Evolutionary conservation across 2,329 filamentous ascomycete species (phyloP).

Genomic region (Ascomycota sp.): DNA sequence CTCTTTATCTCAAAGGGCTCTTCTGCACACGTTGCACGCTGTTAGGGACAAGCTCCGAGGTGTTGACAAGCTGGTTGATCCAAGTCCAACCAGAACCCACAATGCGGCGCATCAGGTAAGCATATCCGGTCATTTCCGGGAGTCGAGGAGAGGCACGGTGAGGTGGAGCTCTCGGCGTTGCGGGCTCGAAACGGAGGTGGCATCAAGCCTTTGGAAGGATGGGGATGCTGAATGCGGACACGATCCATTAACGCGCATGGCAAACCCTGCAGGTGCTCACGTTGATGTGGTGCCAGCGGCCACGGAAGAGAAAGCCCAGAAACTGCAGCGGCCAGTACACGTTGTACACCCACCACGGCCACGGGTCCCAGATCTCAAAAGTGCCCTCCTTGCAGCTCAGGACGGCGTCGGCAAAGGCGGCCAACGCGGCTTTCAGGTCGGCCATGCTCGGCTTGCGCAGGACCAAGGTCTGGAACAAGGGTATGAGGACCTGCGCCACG

Average conservation of each 20-base stretch:
- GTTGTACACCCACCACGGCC: conserved; percentile 35
- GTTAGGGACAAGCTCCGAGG: too few species aligned
- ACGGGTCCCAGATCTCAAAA: conserved; percentile 32
- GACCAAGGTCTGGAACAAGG: not conserved
- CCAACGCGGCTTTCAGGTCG: conserved; percentile 7
- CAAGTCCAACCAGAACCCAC: too few species aligned
- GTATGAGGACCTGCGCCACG: conserved; percentile 20
- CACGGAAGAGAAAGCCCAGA: conserved; percentile 17
- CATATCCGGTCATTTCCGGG: too few species aligned
- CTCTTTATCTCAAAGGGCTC: too few species aligned
- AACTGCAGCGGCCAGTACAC: conserved; percentile 35
- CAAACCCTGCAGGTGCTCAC: conserved; percentile 35
- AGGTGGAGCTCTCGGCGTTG: too few species aligned
- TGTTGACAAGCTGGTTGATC: too few species aligned
- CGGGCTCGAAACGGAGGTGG: too few species aligned
- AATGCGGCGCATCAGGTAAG: too few species aligned
- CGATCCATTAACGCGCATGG: conserved; percentile 3
- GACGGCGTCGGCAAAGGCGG: conserved; percentile 15
- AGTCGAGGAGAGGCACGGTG: too few species aligned
- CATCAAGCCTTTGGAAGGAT: too few species aligned
- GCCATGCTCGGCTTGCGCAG: conserved; percentile 7
- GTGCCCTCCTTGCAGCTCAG: conserved; percentile 32
- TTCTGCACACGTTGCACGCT: too few species aligned
- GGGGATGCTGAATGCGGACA: too few species aligned
- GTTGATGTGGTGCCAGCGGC: conserved; percentile 44